Base-by-base conservation (phyloP, 495 filamentous ascomycete species). In the Lasiosphaeria ovina region DNA sequence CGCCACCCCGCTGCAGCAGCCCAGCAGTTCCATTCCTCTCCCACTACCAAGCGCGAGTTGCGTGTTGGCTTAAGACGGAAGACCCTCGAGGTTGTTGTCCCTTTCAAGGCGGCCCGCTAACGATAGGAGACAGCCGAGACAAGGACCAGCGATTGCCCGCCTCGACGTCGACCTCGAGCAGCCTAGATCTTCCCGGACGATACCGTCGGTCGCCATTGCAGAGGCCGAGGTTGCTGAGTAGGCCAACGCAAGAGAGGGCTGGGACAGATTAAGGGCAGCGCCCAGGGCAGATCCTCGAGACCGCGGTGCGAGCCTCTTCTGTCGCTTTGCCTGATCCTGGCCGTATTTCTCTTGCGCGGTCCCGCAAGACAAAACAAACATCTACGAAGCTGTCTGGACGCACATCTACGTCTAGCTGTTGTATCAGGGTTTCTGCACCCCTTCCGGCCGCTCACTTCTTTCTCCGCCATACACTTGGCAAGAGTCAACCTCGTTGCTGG, bases 401-500 rank as follows among this genome's bases (percentile, higher is more conserved):
- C 12, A 47, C 2, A 14, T 33, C 9, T 50, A 24, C 33, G 5
- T 14, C 38, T 34, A 24, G 14, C 33, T 45, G 38, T 24, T 12
- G 33, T 3, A 57, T 2, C 47, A 49, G 17, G 17, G 44, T 44
- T 35, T 32, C 32, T 6, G 24, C 36, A 54, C 33, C 33, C 52
- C 44, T 32, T 36, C 35, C 52, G 14, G 44, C 35, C 47, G 44
- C n/a, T 10, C 45, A 17, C 45, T 16, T n/a, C 34, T n/a, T 24
- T 34, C 9, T 61, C 48, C 51, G 1, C 49, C 3, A 31, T 51
- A 24, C 24, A 62, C 55, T 62, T 50, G 48, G 48, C 63, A 65
- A 68, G 64, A 62, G 66, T 54, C 56, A 53, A 49, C 66, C 61
- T 57, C 61, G 72, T 74, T 74, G 72, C 72, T 74, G 72, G 66